Percentiles rank a stretch among this genome's conserved stretches.
phyloP scores from a whole-genome alignment of 2,329 filamentous ascomycete genomes.

The Aureobasidium sp. region DNA sequence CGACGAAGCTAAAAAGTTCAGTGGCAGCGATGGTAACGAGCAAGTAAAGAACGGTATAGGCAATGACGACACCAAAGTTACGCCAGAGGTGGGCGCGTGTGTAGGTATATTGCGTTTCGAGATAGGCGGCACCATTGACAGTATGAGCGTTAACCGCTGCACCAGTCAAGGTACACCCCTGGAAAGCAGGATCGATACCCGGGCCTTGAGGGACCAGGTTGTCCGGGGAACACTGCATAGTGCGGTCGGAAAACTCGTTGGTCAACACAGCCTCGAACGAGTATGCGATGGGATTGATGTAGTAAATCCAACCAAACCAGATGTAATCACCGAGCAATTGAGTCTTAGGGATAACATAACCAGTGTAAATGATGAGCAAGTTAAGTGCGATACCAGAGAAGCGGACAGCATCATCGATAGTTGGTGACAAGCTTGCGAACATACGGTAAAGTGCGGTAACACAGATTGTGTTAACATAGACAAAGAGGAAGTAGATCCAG shows the following conservation, averaged over 20 bases:
- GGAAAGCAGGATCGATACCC: constrained; percentile 44
- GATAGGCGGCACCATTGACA: constrained; percentile 47
- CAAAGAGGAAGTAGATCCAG: constrained; percentile 57
- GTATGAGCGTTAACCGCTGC: constrained; percentile 41
- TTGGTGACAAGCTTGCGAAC: constrained; percentile 54
- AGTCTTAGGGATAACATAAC: constrained; percentile 60
- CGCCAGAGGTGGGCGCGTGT: constrained; percentile 53
- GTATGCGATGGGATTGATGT: constrained; percentile 45
- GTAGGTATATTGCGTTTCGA: constrained; percentile 48
- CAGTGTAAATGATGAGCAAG: constrained; percentile 53
- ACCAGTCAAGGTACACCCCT: constrained; percentile 55
- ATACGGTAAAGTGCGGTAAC: constrained; percentile 58
- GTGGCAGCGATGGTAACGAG: constrained; percentile 60
- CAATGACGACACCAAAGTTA: constrained; percentile 70
- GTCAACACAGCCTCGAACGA: constrained; percentile 58
- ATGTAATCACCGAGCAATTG: constrained; percentile 50
- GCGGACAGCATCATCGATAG: constrained; percentile 57
- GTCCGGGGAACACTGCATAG: constrained; percentile 49
- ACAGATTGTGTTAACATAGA: constrained; percentile 52
- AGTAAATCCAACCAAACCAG: constrained; percentile 57
- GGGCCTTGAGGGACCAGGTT: constrained; percentile 54
- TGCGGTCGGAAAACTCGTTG: constrained; percentile 53
- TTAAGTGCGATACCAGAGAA: constrained; percentile 56
- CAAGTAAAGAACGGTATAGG: constrained; percentile 67
- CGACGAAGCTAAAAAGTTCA: constrained; percentile 57